Evolutionary conservation across 1,284 basidiomycete genomes (phyloP), one percentile per base, ranked within the genome.

Genomic region (Apiotrichum domesticum): DNA sequence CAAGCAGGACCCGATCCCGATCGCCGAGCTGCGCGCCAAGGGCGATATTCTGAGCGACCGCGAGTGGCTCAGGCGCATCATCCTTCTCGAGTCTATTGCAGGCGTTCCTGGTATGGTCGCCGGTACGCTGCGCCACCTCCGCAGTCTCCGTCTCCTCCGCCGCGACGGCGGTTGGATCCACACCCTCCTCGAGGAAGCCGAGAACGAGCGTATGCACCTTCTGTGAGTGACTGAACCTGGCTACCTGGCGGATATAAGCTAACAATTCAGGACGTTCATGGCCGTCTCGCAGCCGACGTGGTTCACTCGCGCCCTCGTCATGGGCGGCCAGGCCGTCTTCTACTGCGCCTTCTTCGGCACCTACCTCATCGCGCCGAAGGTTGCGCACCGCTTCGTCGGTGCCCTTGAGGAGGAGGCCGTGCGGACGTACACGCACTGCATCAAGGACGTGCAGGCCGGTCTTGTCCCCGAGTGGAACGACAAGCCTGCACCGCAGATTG

Each of bases 31-130:
- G 40, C 80, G 87, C 56, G 81, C 84, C 63, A 81, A 80, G 29
- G 87, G 89, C 0, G 85, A 88, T 68, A 68, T 90, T 29, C 81
- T 96, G 68, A 80, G 83, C 53, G 85, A 87, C 57, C 77, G 82
- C 15, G 83, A 83, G 49, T 97, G 92, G 93, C 76, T 96, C 49
- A 80, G 80, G 61, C 85, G 92, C 32, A 88, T 94, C 62, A 79
- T 96, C 46, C 88, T 96, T 77, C 80, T 96, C 45, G 93, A 96
- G 77, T 87, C 83, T 52, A 84, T 96, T 52, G 95, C 95, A 5
- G 95, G 90, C 41, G 93, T 93, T 6, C 90, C 91, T 10, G 93
- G 93, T 2, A 94, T 95, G 90, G 90, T 93, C 1, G 92, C 86
- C 11, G 93, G 90, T 2, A 88, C 88, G 34, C 79, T 91, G 45